Conservation (phyloP, 768 basidiomycete genomes). For the Leccinum obscurum region DNA sequence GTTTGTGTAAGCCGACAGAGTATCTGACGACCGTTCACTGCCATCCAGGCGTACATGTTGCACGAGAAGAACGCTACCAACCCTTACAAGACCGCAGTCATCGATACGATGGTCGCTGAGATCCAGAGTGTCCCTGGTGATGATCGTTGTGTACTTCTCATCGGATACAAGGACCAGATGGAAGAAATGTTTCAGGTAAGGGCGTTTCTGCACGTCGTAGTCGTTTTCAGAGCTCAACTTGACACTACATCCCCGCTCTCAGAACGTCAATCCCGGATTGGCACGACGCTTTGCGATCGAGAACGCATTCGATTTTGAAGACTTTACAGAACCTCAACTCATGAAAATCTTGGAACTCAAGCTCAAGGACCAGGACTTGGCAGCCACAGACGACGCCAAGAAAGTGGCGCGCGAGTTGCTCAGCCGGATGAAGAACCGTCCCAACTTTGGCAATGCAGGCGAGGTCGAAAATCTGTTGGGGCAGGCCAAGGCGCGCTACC, state of each 20-base stretch:
- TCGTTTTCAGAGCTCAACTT: not conserved
- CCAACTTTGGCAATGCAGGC: slow-evolving; percentile 68
- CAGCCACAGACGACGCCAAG: slow-evolving; percentile 59
- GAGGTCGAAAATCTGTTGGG: slow-evolving; percentile 65
- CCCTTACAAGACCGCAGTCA: slow-evolving; percentile 64
- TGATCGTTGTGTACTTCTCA: slow-evolving; percentile 64
- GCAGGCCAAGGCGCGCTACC: slow-evolving; percentile 49
- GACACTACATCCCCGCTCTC: not conserved
- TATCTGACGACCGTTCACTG: not conserved
- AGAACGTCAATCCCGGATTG: slow-evolving; percentile 75
- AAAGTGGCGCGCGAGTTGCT: slow-evolving; percentile 53
- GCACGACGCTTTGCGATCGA: slow-evolving; percentile 68
- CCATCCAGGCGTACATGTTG: slow-evolving; percentile 73
- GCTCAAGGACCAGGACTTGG: slow-evolving; percentile 55
- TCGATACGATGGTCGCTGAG: slow-evolving; percentile 76
- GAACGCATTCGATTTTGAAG: slow-evolving; percentile 65
- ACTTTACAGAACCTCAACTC: slow-evolving; percentile 59
- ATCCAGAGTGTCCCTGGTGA: slow-evolving; percentile 70
- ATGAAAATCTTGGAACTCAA: slow-evolving; percentile 54
- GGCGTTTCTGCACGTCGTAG: not conserved
- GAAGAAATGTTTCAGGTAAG: slow-evolving; percentile 72
- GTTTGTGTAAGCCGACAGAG: not conserved
- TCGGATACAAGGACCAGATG: slow-evolving; percentile 70
- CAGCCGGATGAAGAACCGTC: slow-evolving; percentile 37
- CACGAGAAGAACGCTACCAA: slow-evolving; percentile 47